A percentile compares a stretch with the other conserved stretches of the same genome.
Conservation (phyloP, 208 protist species). For the Ichthyophonus hoferi region DNA sequence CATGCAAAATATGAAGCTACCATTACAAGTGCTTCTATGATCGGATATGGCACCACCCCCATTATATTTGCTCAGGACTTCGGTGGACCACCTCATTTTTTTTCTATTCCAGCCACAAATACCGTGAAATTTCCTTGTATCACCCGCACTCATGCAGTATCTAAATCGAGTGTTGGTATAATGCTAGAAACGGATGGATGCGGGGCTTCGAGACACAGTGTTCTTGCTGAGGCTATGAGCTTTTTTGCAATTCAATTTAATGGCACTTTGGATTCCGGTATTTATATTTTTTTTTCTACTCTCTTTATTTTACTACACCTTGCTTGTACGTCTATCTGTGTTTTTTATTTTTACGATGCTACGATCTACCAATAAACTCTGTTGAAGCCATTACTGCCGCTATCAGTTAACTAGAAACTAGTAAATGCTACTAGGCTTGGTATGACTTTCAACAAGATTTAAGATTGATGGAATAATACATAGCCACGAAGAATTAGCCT, state of each 20-base stretch:
- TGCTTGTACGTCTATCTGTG: not conserved
- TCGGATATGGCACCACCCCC: not conserved
- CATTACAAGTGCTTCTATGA: not conserved
- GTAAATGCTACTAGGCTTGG: no score
- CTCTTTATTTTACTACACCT: not conserved
- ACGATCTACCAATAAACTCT: no score
- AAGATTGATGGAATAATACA: no score
- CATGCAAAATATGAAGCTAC: not conserved
- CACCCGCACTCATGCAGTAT: not conserved
- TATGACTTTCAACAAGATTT: no score
- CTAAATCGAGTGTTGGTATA: not conserved
- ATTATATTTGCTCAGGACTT: not conserved
- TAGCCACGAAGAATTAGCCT: no score
- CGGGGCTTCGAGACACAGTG: not conserved
- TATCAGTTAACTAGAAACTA: no score
- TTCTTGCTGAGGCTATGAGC: not conserved
- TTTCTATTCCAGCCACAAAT: not conserved
- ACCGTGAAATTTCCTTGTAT: not conserved
- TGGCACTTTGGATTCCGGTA: not conserved
- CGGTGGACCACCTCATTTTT: not conserved
- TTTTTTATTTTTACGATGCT: no score
- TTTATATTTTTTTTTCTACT: not conserved
- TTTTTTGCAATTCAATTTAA: not conserved
- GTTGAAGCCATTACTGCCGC: no score
- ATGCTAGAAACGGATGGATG: not conserved